phyloP scores from a whole-genome alignment of 2,329 filamentous ascomycete species.

The Fusarium stilboides region DNA sequence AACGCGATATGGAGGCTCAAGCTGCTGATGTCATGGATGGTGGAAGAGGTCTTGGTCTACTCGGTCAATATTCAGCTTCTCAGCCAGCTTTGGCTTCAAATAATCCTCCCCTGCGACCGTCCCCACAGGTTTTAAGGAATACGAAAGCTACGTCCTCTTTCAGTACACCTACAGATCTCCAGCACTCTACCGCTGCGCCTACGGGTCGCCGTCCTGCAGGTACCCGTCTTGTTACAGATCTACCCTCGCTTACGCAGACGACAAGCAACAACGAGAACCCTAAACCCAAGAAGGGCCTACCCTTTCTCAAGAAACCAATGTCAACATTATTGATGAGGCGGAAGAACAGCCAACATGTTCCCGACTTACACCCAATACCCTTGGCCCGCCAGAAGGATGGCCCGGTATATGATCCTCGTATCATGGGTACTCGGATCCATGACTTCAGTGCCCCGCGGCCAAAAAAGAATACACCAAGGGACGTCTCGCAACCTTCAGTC shows the following conservation, averaged over 20 bases:
- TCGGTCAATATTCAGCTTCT: constrained; percentile 35
- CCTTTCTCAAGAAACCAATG: constrained; percentile 73
- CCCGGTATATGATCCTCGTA: constrained; percentile 73
- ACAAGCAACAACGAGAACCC: constrained; percentile 55
- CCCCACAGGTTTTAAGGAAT: constrained; percentile 45
- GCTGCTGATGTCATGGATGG: constrained; percentile 40
- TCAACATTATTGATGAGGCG: constrained; percentile 71
- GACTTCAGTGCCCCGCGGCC: constrained; percentile 75
- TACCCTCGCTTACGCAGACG: constrained; percentile 52
- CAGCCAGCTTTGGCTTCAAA: constrained; percentile 40
- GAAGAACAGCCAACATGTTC: constrained; percentile 66
- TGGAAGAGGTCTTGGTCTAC: constrained; percentile 32
- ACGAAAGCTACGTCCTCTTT: constrained; percentile 59
- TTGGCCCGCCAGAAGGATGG: constrained; percentile 59
- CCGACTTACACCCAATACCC: constrained; percentile 61
- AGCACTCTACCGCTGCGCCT: constrained; percentile 52
- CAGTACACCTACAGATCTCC: constrained; percentile 65
- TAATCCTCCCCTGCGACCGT: constrained; percentile 47
- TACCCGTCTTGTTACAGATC: constrained; percentile 58
- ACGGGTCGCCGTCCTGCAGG: constrained; percentile 62
- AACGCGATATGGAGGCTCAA: constrained; percentile 55
- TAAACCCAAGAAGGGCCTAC: constrained; percentile 69
- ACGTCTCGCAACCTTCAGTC: constrained; percentile 27
- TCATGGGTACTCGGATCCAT: constrained; percentile 75
- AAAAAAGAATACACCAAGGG: constrained; percentile 51